Evolutionary conservation across 148 eudicot genomes (phyloP).

Genomic region (Vaccinium myrtillus): DNA sequence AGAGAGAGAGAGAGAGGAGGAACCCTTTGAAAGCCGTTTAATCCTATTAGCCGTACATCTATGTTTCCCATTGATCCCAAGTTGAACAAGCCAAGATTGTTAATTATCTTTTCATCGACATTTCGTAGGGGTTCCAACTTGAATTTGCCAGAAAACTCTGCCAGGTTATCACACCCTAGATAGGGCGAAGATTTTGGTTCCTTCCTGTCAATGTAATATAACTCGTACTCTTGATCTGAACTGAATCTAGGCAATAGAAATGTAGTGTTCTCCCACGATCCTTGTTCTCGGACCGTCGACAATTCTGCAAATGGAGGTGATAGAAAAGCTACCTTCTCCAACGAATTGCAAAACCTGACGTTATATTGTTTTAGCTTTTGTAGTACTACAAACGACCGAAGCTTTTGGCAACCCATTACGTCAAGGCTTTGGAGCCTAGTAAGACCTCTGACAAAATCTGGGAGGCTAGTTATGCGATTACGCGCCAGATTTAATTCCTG

Average conservation of each 20-base stretch:
- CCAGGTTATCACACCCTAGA: not conserved
- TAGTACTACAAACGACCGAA: not conserved
- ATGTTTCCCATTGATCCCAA: not conserved
- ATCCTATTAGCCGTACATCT: rapidly evolving
- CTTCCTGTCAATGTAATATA: too few relatives aligned
- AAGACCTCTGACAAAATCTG: not conserved
- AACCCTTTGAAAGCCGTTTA: too few relatives aligned
- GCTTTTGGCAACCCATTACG: not conserved
- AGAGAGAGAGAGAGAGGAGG: not conserved
- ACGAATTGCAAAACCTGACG: not conserved
- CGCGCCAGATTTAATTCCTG: not conserved
- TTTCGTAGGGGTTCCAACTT: slow-evolving; percentile 11
- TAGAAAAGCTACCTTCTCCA: not conserved
- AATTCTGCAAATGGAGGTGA: not conserved
- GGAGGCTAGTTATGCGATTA: not conserved
- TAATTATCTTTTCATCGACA: not conserved
- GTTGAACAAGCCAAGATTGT: not conserved
- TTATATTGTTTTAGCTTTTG: not conserved
- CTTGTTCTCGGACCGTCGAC: too few relatives aligned
- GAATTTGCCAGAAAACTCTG: not conserved
- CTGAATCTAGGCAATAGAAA: too few relatives aligned
- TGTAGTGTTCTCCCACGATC: too few relatives aligned
- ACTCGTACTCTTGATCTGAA: too few relatives aligned
- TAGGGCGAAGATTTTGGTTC: too few relatives aligned
- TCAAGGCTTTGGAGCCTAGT: not conserved